Evolutionary conservation across 1,284 basidiomycete genomes (phyloP), one percentile per base, ranked within the genome.

Genomic region (Apiotrichum veenhuisii): DNA sequence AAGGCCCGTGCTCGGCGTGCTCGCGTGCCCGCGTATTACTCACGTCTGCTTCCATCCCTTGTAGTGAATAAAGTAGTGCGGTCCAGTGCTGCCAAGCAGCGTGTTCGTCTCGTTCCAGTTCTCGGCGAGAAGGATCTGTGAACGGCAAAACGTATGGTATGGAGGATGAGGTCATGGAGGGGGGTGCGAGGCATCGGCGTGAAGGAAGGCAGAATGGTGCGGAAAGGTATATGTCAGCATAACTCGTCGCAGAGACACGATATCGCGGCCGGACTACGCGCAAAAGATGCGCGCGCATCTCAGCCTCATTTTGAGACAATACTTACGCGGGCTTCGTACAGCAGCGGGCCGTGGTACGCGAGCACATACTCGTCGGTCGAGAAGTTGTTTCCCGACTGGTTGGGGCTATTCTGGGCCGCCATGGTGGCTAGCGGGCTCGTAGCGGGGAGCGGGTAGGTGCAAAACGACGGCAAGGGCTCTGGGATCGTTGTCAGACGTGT

Each of bases 41-140:
- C 73, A 94, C 87, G 90, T 94, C 77, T 93, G 89, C 76, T 98
- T 98, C 96, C 96, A 99, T 5, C 96, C 96, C 74, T 96, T 94
- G 82, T 99, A 99, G 77, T 99, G 96, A 25, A 99, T 94, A 63
- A 89, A 87, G 76, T 91, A 98, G 68, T 96, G 90, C 7, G 85
- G 84, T 1, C 92, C 92, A 1, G 83, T 77, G 7, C 80, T 76
- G 3, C 88, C 87, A 5, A 83, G 81, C 42, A 84, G 81, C 9
- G 87, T 85, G 53, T 83, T 86, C 4, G 81, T 79, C 66, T 88
- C 87, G 55, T 87, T 85, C 81, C 86, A 88, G 50, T 81, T 84
- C 69, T 90, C 86, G 1, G 84, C 81, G 72, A 94, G 89, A 62
- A 96, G 83, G 17, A 98, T 82, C 82, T 83, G 62, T 27, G 25